Evolutionary conservation across 495 filamentous ascomycete genomes (phyloP).

Genomic region (Penicillium macrosclerotiorum): DNA sequence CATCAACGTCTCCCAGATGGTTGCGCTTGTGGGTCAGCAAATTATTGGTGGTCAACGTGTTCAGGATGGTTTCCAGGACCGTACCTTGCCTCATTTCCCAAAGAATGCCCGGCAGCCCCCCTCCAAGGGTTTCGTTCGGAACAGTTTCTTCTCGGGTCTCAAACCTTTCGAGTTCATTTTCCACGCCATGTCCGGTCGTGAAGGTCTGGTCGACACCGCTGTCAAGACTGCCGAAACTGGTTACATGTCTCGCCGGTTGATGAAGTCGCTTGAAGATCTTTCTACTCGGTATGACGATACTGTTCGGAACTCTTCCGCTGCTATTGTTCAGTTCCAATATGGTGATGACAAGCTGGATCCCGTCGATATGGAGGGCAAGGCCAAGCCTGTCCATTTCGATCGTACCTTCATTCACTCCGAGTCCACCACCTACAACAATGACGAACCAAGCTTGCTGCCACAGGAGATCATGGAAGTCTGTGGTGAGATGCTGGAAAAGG

Average conservation of each 20-base stretch:
- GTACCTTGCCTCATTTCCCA: slow-evolving; percentile 90
- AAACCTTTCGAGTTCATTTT: slow-evolving; percentile 91
- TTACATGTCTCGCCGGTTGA: slow-evolving; percentile 96
- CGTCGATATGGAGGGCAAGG: slow-evolving; percentile 94
- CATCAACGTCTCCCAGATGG: slow-evolving; percentile 99
- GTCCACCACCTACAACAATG: slow-evolving; percentile 71
- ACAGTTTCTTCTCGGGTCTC: slow-evolving; percentile 96
- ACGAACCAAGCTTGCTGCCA: slow-evolving; percentile 66
- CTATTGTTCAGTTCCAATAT: slow-evolving; percentile 94
- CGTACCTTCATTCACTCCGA: slow-evolving; percentile 87
- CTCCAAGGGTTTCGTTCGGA: slow-evolving; percentile 93
- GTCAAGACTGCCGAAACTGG: slow-evolving; percentile 99
- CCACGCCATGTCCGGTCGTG: slow-evolving; percentile 96
- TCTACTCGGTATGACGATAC: slow-evolving; percentile 91
- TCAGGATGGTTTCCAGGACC: slow-evolving; percentile 92
- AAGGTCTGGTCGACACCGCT: slow-evolving; percentile 98
- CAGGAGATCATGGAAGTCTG: slow-evolving; percentile 69
- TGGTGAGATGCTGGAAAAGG: slow-evolving; percentile 58
- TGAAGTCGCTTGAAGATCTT: slow-evolving; percentile 97
- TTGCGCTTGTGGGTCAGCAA: slow-evolving; percentile 94
- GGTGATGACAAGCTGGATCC: slow-evolving; percentile 95
- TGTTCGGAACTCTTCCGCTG: slow-evolving; percentile 80
- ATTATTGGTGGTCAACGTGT: slow-evolving; percentile 95
- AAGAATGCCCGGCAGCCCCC: slow-evolving; percentile 87
- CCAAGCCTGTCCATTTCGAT: slow-evolving; percentile 89